phyloP scores from a whole-genome alignment of 1,139 yeast genomes.

The Hyphopichia burtonii region DNA sequence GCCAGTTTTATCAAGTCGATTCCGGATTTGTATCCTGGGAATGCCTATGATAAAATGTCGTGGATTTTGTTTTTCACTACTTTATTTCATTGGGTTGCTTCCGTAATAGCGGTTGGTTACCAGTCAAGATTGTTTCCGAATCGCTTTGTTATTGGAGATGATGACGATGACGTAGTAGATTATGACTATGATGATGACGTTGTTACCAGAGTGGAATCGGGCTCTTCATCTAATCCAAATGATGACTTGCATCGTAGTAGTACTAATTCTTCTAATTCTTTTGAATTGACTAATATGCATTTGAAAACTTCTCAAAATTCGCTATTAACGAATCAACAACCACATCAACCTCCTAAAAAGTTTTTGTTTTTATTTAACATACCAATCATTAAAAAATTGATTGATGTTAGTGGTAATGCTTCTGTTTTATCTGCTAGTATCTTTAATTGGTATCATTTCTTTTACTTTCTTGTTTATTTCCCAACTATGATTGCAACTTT shows the following conservation, averaged over 20 bases:
- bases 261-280: slow-evolving; percentile 4
- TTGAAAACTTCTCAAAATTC: slow-evolving; percentile 5
- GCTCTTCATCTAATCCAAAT: slow-evolving; percentile 25
- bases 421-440: slow-evolving; percentile 40
- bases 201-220: neutral
- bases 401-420: slow-evolving; percentile 7
- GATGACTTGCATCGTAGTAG: neutral
- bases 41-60: slow-evolving; percentile 69
- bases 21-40: slow-evolving; percentile 69
- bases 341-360: neutral
- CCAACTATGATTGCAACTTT: slow-evolving; percentile 80
- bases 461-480: slow-evolving; percentile 57
- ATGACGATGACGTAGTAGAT: slow-evolving; percentile 1
- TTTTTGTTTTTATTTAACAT: slow-evolving; percentile 2
- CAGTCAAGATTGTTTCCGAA: slow-evolving; percentile 2
- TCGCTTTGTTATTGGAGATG: neutral
- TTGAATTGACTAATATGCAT: slow-evolving; percentile 10
- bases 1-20: slow-evolving; percentile 60
- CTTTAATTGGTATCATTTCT: slow-evolving; percentile 65
- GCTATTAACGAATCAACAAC: neutral
- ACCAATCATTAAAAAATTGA: slow-evolving; percentile 2
- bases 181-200: slow-evolving; percentile 18
- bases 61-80: slow-evolving; percentile 56
- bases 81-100: slow-evolving; percentile 52
- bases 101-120: slow-evolving; percentile 29